Conservation (phyloP, 345 rosid species). For the Eucalyptus pumila region DNA sequence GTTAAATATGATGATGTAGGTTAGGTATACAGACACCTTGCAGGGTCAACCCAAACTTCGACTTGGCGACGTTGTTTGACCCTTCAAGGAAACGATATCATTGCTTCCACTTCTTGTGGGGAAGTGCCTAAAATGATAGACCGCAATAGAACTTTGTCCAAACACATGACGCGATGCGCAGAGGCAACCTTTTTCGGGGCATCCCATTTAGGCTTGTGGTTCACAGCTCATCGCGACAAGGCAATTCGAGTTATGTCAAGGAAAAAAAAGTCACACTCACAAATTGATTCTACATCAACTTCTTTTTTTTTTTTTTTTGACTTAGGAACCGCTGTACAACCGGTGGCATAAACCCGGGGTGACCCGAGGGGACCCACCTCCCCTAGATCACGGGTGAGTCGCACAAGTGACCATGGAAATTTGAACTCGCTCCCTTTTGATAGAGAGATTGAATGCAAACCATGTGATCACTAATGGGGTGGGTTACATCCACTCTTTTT, state of each 20-base stretch:
- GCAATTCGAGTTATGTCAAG: neutral
- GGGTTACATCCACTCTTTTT: neutral
- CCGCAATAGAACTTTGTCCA: neutral
- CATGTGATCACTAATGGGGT: no score
- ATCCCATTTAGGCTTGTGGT: neutral
- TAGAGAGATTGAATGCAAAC: no score
- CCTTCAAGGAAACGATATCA: neutral
- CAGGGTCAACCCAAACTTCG: neutral
- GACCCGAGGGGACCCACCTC: no score
- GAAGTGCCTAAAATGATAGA: neutral
- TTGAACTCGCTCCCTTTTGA: no score
- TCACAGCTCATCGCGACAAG: neutral
- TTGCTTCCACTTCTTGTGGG: neutral
- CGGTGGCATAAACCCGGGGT: no score
- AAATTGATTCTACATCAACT: neutral
- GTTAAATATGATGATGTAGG: neutral
- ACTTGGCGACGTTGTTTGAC: neutral
- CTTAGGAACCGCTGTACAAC: no score
- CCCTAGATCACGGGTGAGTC: no score
- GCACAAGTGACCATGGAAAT: no score
- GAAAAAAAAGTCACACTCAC: neutral
- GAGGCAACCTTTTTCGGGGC: neutral
- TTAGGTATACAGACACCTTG: neutral
- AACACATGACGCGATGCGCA: neutral
- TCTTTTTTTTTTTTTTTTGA: no score